phyloP scores from a whole-genome alignment of 2,329 filamentous ascomycete species.

The Simplicillium aogashimaense region DNA sequence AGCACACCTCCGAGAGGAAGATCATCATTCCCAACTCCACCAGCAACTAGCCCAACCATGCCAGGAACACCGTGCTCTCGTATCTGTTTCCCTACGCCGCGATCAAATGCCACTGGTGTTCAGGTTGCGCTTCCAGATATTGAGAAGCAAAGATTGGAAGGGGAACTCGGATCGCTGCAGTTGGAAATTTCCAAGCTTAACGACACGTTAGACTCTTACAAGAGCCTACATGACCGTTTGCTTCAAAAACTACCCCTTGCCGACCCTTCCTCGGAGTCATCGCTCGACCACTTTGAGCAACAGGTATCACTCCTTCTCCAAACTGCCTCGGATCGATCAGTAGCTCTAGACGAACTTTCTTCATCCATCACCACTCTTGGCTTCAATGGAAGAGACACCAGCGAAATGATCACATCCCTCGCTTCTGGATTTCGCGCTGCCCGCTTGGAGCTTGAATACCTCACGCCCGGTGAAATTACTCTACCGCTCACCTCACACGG shows the following conservation, averaged over 20 bases:
- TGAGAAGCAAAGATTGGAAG: constrained; percentile 30
- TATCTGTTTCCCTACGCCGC: constrained; percentile 5
- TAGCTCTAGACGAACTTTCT: constrained; percentile 33
- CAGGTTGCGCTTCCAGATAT: constrained; percentile 32
- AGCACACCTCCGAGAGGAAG: constrained; percentile 37
- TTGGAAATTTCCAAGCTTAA: constrained; percentile 38
- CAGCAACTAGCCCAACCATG: constrained; percentile 38
- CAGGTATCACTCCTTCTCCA: constrained; percentile 33
- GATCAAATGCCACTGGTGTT: constrained; percentile 21
- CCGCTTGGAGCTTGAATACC: constrained; percentile 51
- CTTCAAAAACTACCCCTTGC: constrained; percentile 20
- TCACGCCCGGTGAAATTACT: constrained; percentile 47
- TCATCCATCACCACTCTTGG: constrained; percentile 37
- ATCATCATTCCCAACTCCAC: constrained; percentile 45
- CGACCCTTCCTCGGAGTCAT: constrained; percentile 8
- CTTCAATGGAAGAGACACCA: constrained; percentile 36
- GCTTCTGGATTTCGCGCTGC: constrained; percentile 42
- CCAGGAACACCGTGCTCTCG: constrained; percentile 27
- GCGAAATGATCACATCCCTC: constrained; percentile 39
- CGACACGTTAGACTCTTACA: constrained; percentile 35
- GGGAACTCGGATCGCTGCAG: constrained; percentile 37
- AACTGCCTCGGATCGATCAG: constrained; percentile 36
- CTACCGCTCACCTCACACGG: constrained; percentile 43
- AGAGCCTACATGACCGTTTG: constrained; percentile 27
- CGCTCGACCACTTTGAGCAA: constrained; percentile 25